Base-by-base conservation (phyloP, 495 filamentous ascomycete species). In the Cudoniella acicularis region DNA sequence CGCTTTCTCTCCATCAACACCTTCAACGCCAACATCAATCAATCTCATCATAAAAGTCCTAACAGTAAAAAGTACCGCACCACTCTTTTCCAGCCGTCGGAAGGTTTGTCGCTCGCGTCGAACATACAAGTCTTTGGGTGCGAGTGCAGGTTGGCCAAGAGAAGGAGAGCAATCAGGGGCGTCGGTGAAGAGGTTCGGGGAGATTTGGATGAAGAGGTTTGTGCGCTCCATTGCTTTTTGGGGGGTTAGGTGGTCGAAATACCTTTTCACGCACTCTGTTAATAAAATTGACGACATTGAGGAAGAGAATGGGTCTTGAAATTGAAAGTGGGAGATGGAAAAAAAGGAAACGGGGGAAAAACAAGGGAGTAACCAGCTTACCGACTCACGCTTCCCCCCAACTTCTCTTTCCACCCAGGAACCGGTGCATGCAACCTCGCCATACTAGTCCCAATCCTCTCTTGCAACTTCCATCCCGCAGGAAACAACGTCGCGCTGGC, bases 401-500 rank as follows among this genome's bases (percentile, higher is more conserved):
- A 69, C 54, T 83, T 78, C 54, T 79, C 72, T 24, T 83, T 72
- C 82, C 82, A 83, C 17, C 73, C 59, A 9, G 80, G 80, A 0
- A 83, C 79, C 1, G 78, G 75, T 20, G 64, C 67, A 55, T 84
- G 79, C 25, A 85, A 68, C 43, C 72, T 69, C n/a, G 74, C 75
- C 56, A 83, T 76, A 4, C 76, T 77, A 66, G 73, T 79, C 21
- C 79, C 80, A 52, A 85, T 83, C 18, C 80, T 74, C 54, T 81
- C 71, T 49, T 77, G 64, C 1, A 85, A 73, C 11, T 74, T 75
- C 82, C 82, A 85, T 13, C 81, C 82, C 1, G 79, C 77, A 0
- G 82, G 82, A 57, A 82, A 83, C 3, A 83, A 69, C 45, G 77
- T 85, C 22, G 81, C 81, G 55, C 79, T 83, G 21, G 80, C 82